Evolutionary conservation across 2,329 filamentous ascomycete genomes (phyloP).

Genomic region (Thermothelomyces thermophilus): DNA sequence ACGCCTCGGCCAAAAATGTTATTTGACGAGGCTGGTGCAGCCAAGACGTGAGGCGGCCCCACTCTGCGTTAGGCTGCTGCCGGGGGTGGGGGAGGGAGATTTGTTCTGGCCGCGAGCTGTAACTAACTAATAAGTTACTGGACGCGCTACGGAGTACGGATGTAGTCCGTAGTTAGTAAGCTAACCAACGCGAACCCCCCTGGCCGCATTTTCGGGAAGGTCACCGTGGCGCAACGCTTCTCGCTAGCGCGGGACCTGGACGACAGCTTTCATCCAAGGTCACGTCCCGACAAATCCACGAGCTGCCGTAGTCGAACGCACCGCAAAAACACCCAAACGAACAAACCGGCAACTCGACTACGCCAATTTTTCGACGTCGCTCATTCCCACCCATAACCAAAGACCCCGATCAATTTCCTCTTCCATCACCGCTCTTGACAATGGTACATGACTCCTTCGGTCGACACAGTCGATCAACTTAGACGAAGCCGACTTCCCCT

Average conservation of each 20-base stretch:
- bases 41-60: constrained; percentile 8
- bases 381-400: neutral
- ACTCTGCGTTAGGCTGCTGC: neutral
- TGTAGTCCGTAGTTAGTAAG: too few species aligned
- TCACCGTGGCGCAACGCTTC: constrained; percentile 16
- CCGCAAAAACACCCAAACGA: neutral
- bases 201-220: constrained; percentile 14
- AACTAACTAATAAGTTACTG: too few species aligned
- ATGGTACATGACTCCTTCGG: constrained; percentile 11
- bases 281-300: too few species aligned
- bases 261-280: too few species aligned
- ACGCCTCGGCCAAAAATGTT: constrained; percentile 8
- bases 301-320: constrained; percentile 4
- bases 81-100: too few species aligned
- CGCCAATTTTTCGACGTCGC: neutral
- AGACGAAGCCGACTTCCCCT: neutral
- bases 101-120: too few species aligned
- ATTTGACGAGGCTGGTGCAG: constrained; percentile 14
- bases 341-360: neutral
- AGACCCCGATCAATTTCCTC: neutral
- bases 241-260: neutral
- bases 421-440: constrained; percentile 3
- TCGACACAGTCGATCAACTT: neutral
- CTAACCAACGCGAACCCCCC: constrained; percentile 21
- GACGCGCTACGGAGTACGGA: too few species aligned